phyloP scores from a whole-genome alignment of 1,139 yeast genomes.

The Suhomyces wounanorum region DNA sequence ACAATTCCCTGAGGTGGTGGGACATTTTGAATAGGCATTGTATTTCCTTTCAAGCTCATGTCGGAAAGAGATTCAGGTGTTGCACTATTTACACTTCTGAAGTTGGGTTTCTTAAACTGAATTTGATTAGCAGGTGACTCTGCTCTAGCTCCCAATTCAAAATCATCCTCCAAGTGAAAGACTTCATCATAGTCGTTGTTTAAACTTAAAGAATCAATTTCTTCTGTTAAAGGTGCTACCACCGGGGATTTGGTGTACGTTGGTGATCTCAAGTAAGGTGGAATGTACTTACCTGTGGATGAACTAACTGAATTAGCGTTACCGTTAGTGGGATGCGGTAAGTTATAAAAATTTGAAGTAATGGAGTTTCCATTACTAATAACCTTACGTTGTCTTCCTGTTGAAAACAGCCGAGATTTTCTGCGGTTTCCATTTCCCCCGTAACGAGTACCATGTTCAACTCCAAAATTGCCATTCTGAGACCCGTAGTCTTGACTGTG shows the following conservation, averaged over 20 bases:
- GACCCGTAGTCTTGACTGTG: constrained; percentile 11
- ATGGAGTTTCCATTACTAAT: constrained; percentile 4
- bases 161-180: constrained; percentile 49
- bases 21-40: constrained; percentile 2
- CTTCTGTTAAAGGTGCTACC: constrained; percentile 40
- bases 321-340: constrained; percentile 10
- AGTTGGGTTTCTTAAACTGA: constrained; percentile 18
- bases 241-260: constrained; percentile 36
- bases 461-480: constrained; percentile 1
- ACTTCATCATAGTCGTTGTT: constrained; percentile 41
- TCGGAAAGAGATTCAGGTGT: constrained; percentile 15
- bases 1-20: not conserved
- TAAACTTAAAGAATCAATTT: constrained; percentile 38
- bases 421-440: constrained; percentile 13
- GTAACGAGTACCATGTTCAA: constrained; percentile 3
- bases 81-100: constrained; percentile 12
- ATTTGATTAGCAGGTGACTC: constrained; percentile 9
- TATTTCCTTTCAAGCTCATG: constrained; percentile 2
- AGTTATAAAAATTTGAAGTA: constrained; percentile 7
- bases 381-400: constrained; percentile 25
- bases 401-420: constrained; percentile 35
- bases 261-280: constrained; percentile 50
- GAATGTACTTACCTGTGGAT: constrained; percentile 41
- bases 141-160: constrained; percentile 22
- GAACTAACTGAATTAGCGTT: constrained; percentile 3